phyloP scores from a whole-genome alignment of 148 eudicot genomes.

The Persicaria maculosa region DNA sequence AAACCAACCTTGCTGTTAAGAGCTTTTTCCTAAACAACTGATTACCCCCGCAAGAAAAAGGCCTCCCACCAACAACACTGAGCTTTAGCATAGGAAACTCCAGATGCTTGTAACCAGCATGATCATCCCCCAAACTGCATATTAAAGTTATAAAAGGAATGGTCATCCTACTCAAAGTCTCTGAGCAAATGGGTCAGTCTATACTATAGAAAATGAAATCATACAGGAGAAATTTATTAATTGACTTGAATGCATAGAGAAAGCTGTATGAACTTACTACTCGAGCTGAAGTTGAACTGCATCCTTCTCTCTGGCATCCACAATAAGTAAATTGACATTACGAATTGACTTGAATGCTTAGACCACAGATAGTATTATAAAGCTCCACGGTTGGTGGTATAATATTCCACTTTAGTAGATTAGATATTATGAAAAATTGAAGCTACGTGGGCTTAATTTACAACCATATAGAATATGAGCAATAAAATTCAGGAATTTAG shows the following conservation, averaged over 20 bases:
- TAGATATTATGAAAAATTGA: not conserved
- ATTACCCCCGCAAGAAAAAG: conserved; percentile 77
- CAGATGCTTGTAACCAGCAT: conserved; percentile 66
- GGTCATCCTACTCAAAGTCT: not conserved
- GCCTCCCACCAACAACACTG: conserved; percentile 90
- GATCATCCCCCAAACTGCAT: conserved; percentile 72
- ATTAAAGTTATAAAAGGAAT: conserved; percentile 5
- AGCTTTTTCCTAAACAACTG: conserved; percentile 51
- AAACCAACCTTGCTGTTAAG: conserved; percentile 51
- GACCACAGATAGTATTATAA: not conserved
- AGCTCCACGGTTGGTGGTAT: not conserved
- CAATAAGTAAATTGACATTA: conserved; percentile 12
- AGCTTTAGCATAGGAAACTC: conserved; percentile 65
- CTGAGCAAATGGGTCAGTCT: not conserved
- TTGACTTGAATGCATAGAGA: not conserved
- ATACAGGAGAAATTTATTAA: not conserved
- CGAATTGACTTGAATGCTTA: not conserved
- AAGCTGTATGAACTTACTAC: conserved; percentile 34
- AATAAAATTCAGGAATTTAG: not conserved
- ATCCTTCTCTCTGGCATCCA: conserved; percentile 62
- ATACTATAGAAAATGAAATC: not conserved
- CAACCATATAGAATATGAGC: not conserved
- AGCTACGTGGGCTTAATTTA: not conserved
- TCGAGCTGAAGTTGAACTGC: conserved; percentile 87
- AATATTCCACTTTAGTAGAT: not conserved